Percentiles rank a stretch among this genome's conserved stretches.
Conservation (phyloP, 106 monocot species). For the Acanthochlamys bracteata region DNA sequence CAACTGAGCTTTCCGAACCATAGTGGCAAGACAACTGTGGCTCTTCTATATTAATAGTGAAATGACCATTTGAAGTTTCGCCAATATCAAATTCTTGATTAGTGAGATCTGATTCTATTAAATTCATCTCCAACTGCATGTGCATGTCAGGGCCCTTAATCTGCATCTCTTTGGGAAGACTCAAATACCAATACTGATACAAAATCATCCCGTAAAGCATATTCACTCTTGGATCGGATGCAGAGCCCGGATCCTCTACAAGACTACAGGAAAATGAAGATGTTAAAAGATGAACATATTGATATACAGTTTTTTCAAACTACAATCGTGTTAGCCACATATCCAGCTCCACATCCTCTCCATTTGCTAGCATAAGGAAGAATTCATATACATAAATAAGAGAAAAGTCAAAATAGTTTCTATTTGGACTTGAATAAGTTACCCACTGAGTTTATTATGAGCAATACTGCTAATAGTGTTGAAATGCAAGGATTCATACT, state of each 20-base stretch:
- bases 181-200: slow-evolving; percentile 64
- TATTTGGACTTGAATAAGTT: too few relatives aligned
- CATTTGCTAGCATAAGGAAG: neutral
- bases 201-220: slow-evolving; percentile 60
- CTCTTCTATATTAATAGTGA: slow-evolving; percentile 24
- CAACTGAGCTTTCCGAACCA: slow-evolving; percentile 62
- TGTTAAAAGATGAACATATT: neutral
- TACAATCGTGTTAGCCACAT: neutral
- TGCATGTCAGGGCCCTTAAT: slow-evolving; percentile 29
- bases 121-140: slow-evolving; percentile 5
- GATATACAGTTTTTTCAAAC: neutral
- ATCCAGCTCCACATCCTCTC: neutral
- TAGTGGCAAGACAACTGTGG: slow-evolving; percentile 8
- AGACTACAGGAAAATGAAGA: slow-evolving; percentile 30
- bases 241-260: slow-evolving; percentile 23
- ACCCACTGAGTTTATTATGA: too few relatives aligned
- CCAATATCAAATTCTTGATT: slow-evolving; percentile 15
- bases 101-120: slow-evolving; percentile 8
- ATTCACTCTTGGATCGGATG: slow-evolving; percentile 39
- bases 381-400: too few relatives aligned
- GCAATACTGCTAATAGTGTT: too few relatives aligned
- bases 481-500: too few relatives aligned
- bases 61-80: slow-evolving; percentile 40
- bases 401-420: too few relatives aligned
- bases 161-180: slow-evolving; percentile 48